These are phyloP conservation scores for Colletotrichum sojae DNA, from an alignment of 2,329 filamentous ascomycete genomes.

Conservation along the genomic window DNA sequence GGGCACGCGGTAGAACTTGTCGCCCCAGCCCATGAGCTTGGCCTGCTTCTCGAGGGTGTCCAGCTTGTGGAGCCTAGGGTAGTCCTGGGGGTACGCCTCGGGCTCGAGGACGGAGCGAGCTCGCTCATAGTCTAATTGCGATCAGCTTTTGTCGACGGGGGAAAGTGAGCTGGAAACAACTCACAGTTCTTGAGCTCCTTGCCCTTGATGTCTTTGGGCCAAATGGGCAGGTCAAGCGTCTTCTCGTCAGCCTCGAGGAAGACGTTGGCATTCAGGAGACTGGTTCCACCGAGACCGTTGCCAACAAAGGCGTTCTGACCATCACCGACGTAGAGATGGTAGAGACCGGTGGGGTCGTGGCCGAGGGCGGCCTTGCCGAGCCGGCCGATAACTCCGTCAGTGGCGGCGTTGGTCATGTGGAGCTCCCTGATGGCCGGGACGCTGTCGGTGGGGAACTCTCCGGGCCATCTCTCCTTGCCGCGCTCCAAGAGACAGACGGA, in stretches of 20 bases:
- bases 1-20: constrained; percentile 69
- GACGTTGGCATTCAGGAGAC: constrained; percentile 77
- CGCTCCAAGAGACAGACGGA: constrained; percentile 61
- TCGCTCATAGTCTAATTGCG: constrained; percentile 66
- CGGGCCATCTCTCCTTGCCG: constrained; percentile 62
- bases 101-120: constrained; percentile 72
- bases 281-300: constrained; percentile 73
- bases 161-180: constrained; percentile 41
- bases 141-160: neutral
- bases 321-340: constrained; percentile 59
- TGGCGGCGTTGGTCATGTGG: constrained; percentile 47
- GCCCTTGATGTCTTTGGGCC: constrained; percentile 70
- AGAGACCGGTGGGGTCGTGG: constrained; percentile 57
- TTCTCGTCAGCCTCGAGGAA: constrained; percentile 72
- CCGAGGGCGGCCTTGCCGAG: constrained; percentile 48
- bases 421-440: constrained; percentile 51
- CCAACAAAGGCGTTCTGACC: constrained; percentile 60
- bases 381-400: constrained; percentile 51
- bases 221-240: constrained; percentile 66
- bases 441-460: constrained; percentile 56
- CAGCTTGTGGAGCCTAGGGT: constrained; percentile 70
- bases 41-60: constrained; percentile 71
- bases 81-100: constrained; percentile 68
- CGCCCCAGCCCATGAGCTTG: constrained; percentile 61
- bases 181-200: constrained; percentile 64